These are phyloP conservation scores for Cytospora leucostoma DNA, from an alignment of 2,329 filamentous ascomycete species.

Conservation along the genomic window DNA sequence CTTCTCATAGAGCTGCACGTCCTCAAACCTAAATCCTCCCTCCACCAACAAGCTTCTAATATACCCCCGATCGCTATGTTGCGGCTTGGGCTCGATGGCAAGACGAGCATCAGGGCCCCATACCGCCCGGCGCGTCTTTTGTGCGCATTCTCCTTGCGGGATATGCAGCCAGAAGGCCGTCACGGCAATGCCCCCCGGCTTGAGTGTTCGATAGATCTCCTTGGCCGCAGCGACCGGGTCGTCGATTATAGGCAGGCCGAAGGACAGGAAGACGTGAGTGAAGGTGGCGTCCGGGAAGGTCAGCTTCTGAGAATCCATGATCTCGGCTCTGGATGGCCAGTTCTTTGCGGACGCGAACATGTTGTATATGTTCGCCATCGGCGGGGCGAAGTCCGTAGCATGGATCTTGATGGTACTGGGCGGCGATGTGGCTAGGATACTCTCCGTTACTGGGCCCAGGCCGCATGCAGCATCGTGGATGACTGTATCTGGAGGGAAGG, in stretches of 20 bases:
- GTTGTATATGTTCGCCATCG: conserved; percentile 29
- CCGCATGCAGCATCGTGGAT: conserved; percentile 28
- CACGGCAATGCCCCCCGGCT: conserved; percentile 28
- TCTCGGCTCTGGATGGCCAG: conserved; percentile 27
- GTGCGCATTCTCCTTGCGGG: conserved; percentile 29
- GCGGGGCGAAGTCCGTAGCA: conserved; percentile 23
- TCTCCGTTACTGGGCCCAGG: conserved; percentile 25
- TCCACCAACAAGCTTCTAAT: conserved; percentile 21
- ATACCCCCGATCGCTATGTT: conserved; percentile 28
- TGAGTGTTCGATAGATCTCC: conserved; percentile 29
- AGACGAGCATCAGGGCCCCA: conserved; percentile 27
- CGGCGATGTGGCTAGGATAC: conserved; percentile 14
- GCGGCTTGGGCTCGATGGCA: conserved; percentile 27
- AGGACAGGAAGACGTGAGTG: conserved; percentile 30
- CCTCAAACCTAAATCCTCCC: conserved; percentile 26
- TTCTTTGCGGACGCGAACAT: conserved; percentile 12
- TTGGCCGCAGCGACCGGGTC: conserved; percentile 27
- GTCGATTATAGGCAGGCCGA: conserved; percentile 29
- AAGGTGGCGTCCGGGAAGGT: conserved; percentile 27
- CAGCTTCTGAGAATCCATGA: conserved; percentile 30
- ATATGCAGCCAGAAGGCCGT: conserved; percentile 31
- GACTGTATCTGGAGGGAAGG: conserved; percentile 19
- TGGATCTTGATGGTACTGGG: conserved; percentile 14
- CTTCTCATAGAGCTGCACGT: conserved; percentile 27
- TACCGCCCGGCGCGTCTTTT: conserved; percentile 27